Base-by-base conservation (phyloP, 495 filamentous ascomycete genomes). In the Penicillium riverlandense region DNA sequence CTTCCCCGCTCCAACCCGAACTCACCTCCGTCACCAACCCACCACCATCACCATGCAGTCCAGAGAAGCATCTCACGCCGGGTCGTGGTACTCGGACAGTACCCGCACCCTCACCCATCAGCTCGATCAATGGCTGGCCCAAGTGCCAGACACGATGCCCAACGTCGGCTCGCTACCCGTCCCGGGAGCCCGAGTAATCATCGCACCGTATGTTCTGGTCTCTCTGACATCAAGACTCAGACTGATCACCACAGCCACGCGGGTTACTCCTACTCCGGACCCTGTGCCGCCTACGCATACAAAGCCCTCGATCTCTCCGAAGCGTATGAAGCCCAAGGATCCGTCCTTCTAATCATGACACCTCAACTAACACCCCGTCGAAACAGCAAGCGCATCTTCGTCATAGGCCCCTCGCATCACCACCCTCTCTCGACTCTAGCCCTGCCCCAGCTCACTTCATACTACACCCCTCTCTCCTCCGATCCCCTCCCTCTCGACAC, bases 261-360 rank as follows among this genome's bases (percentile, higher is more conserved):
- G 43, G 94, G 92, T 28, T 99, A 95, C 72, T 76, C 86, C 4
- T 99, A 96, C 68, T 97, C 91, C 11, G 92, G 92, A 29, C 81
- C 89, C 27, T 88, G 88, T 50, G 91, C 94, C 40, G 92, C 90
- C 38, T 95, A 88, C 79, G 92, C 92, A 36, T 99, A 99, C 69
- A 91, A 87, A 61, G 76, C 81, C 4, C 81, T 94, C 43, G 91
- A 99, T 63, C 71, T 96, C 35, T 83, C 83, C 13, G 80, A 81
- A 49, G 85, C 84, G 84, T 88, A 63, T 65, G 33, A 40, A 38
- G 38, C 29, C 29, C 32, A 22, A 0, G 22, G 16, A 40, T 8
- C 30, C 22, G 27, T 9, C 40, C 31, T 35, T 44, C 13, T 29
- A 28, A 35, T 11, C 31, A 22, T 6, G 22, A 3, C 22, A 4